Base-by-base conservation (phyloP, 2,329 filamentous ascomycete species). In the Trichoderma guizhouense region DNA sequence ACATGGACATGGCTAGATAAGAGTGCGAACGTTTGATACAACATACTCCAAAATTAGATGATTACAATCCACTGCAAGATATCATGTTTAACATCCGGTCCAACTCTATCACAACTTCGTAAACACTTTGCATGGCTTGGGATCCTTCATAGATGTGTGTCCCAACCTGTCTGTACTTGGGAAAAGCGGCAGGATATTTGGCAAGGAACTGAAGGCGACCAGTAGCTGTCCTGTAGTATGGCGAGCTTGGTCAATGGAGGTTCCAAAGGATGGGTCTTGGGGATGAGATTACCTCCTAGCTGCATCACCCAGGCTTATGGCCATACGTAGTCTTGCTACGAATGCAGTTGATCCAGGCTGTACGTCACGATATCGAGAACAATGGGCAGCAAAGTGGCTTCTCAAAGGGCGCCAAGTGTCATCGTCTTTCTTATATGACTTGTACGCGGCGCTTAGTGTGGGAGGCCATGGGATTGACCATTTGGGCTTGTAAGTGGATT, bases 141-240 rank as follows among this genome's bases (percentile, higher is more conserved):
- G n/a, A 66, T 32, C 63, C 63, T 36, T 66, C 63, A n/a, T 55
- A n/a, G n/a, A 66, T 32, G 14, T 66, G 39, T 24, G 62, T 64
- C 21, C 26, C 39, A 51, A 64, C 39, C n/a, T 64, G 39, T 21
- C 9, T n/a, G n/a, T 32, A 64, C 28, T n/a, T 51, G 12, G 18
- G 18, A 43, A 64, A 64, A 28, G 62, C 39, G 6, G 26, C 39
- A n/a, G 43, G 24, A 32, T 51, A 64, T 7, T 15, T 32, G 15
- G 26, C 21, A 5, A 51, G 11, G 26, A 53, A 64, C 12, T 21
- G 18, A 12, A 64, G 62, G 36, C 62, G 62, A 39, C 62, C 62
- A 18, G 3, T 32, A 9, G 39, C 43, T 30, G 62, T 64, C 4
- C 62, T 64, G 21, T 15, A 47, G 28, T 8, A 64, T 14, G 5